Percentiles rank a stretch among this genome's conserved stretches.
Conservation (phyloP, 2,329 filamentous ascomycete genomes). For the Claviceps humidiphila region DNA sequence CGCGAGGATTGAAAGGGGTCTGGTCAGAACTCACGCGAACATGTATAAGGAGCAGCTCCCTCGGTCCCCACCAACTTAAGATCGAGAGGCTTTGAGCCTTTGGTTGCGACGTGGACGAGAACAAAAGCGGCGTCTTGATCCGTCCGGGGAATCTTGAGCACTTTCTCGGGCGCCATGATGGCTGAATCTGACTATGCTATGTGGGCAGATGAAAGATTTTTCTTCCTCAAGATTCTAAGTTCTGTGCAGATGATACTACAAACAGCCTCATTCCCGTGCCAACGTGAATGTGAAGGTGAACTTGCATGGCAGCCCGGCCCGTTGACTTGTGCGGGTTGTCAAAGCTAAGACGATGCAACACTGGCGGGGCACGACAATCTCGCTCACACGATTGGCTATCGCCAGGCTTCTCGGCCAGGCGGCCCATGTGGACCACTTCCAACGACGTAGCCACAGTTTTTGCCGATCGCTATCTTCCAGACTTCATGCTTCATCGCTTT, state of each 20-base stretch:
- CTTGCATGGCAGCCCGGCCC: too few relatives aligned
- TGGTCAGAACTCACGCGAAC: conserved; percentile 34
- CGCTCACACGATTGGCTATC: too few relatives aligned
- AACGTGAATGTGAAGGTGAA: neutral
- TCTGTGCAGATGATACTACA: neutral
- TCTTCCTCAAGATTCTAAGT: neutral
- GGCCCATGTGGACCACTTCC: too few relatives aligned
- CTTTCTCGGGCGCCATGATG: conserved; percentile 15
- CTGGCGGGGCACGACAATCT: too few relatives aligned
- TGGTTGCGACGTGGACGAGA: conserved; percentile 44
- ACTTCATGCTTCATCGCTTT: too few relatives aligned
- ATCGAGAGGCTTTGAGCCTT: conserved; percentile 41
- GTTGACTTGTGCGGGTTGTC: neutral
- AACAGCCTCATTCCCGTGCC: neutral
- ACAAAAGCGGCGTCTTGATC: conserved; percentile 40
- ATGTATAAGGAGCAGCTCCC: conserved; percentile 44
- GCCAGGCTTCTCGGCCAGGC: too few relatives aligned
- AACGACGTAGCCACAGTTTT: too few relatives aligned
- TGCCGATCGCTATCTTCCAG: too few relatives aligned
- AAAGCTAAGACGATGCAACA: too few relatives aligned
- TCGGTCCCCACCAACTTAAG: conserved; percentile 57
- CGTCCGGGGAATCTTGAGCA: conserved; percentile 47
- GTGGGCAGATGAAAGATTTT: neutral
- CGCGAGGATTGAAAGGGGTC: neutral
- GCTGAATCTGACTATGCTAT: neutral